A percentile compares a stretch with the other conserved stretches of the same genome.
Conservation (phyloP, 257 asterid genomes). For the Linaria vulgaris region DNA sequence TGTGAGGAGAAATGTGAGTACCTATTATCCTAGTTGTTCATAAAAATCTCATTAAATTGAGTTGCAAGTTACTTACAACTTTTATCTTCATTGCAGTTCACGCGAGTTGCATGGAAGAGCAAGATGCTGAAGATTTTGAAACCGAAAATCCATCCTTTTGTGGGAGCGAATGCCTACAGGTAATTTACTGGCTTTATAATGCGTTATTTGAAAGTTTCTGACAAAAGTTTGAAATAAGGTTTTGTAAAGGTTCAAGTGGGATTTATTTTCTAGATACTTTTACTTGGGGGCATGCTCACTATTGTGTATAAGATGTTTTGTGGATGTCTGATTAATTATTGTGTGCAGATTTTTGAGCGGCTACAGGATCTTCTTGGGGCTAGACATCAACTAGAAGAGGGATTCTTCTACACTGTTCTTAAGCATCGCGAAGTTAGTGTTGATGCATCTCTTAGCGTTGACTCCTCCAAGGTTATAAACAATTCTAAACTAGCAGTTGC, state of each 20-base stretch:
- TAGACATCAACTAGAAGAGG: conserved; percentile 67
- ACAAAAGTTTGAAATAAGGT: conserved; percentile 8
- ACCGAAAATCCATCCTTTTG: conserved; percentile 54
- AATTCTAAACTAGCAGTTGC: conserved; percentile 69
- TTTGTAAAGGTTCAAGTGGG: background rate
- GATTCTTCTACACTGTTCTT: conserved; percentile 74
- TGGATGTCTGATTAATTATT: too few species aligned
- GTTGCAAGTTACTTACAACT: conserved; percentile 14
- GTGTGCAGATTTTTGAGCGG: conserved; percentile 57
- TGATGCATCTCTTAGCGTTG: conserved; percentile 36
- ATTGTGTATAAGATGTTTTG: too few species aligned
- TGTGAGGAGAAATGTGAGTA: conserved; percentile 88
- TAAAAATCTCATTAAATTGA: conserved; percentile 9
- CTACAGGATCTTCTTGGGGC: conserved; percentile 70
- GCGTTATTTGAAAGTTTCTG: conserved; percentile 1
- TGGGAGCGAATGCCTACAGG: conserved; percentile 79
- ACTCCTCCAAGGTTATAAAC: conserved; percentile 43
- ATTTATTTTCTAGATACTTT: conserved; percentile 12
- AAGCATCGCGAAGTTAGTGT: conserved; percentile 45
- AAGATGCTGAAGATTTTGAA: conserved; percentile 40
- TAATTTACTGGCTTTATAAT: conserved; percentile 29
- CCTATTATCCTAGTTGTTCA: conserved; percentile 6
- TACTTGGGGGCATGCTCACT: conserved; percentile 5
- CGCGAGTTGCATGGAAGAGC: conserved; percentile 45
- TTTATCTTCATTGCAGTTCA: conserved; percentile 65